Conservation (phyloP, 768 basidiomycete species). For the Boletus tylopilopsis region DNA sequence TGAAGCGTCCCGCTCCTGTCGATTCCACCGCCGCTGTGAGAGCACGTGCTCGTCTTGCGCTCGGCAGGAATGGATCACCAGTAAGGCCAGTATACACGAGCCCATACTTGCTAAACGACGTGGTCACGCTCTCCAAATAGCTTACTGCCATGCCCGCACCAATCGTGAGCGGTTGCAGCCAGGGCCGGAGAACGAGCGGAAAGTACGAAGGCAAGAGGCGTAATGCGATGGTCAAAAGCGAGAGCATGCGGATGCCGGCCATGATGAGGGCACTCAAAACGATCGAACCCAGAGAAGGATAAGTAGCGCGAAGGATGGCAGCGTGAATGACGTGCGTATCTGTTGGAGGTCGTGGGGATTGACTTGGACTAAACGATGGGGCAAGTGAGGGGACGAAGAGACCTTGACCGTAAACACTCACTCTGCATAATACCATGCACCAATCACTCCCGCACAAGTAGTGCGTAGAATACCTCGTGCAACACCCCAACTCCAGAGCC, state of each 20-base stretch:
- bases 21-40: conserved; percentile 56
- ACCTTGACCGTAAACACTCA: conserved; percentile 28
- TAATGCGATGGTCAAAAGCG: conserved; percentile 46
- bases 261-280: conserved; percentile 74
- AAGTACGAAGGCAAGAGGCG: conserved; percentile 53
- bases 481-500: conserved; percentile 78
- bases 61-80: conserved; percentile 63
- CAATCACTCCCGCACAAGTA: conserved; percentile 77
- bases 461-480: conserved; percentile 76
- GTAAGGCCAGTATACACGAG: conserved; percentile 74
- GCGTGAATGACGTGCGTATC: conserved; percentile 75
- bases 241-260: conserved; percentile 60
- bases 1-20: conserved; percentile 36
- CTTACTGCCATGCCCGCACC: conserved; percentile 38
- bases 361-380: conserved; percentile 17
- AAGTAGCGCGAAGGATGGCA: conserved; percentile 73
- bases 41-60: conserved; percentile 53
- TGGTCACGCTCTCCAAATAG: conserved; percentile 43
- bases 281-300: conserved; percentile 79
- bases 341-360: conserved; percentile 39
- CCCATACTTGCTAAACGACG: conserved; percentile 59
- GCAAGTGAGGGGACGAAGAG: conserved; percentile 2
- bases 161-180: conserved; percentile 37
- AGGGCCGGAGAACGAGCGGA: conserved; percentile 40
- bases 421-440: conserved; percentile 87